A percentile compares a stretch with the other conserved stretches of the same genome.
Evolutionary conservation across 345 rosid genomes (phyloP).

Genomic region (Iberis pinnata): DNA sequence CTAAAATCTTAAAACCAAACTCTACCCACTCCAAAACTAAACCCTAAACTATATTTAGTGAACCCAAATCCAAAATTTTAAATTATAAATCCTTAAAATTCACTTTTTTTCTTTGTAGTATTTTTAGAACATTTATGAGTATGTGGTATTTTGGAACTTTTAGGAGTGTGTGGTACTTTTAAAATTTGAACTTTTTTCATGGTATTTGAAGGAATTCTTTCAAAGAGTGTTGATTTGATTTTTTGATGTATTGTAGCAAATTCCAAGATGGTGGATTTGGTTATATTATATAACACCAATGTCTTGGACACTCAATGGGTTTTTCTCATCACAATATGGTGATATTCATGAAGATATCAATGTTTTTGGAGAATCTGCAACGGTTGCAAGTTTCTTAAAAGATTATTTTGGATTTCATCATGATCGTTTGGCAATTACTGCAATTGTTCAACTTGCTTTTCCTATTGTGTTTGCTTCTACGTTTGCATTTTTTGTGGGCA

Average conservation of each 20-base stretch:
- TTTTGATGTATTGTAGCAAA: constrained; percentile 35
- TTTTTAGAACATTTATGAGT: too few species aligned
- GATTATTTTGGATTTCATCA: constrained; percentile 58
- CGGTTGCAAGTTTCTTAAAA: constrained; percentile 38
- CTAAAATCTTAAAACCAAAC: too few species aligned
- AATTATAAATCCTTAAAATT: too few species aligned
- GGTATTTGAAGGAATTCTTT: too few species aligned
- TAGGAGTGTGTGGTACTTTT: too few species aligned
- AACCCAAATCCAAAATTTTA: too few species aligned
- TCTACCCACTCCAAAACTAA: too few species aligned
- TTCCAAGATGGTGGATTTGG: constrained; percentile 90
- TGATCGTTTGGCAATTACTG: constrained; percentile 34
- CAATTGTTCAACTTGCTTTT: constrained; percentile 34
- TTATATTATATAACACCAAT: constrained; percentile 55
- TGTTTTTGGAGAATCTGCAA: constrained; percentile 44
- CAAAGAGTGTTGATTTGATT: too few species aligned
- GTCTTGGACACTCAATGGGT: constrained; percentile 62
- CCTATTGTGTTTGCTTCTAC: constrained; percentile 49
- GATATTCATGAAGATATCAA: constrained; percentile 39
- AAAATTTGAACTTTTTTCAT: too few species aligned
- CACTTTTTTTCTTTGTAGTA: too few species aligned
- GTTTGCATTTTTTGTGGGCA: constrained; percentile 48
- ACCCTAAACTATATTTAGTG: too few species aligned
- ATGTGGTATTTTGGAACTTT: too few species aligned
- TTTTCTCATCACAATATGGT: constrained; percentile 72